Evolutionary conservation across 2,329 filamentous ascomycete species (phyloP).

Genomic region (Venturia asperata): DNA sequence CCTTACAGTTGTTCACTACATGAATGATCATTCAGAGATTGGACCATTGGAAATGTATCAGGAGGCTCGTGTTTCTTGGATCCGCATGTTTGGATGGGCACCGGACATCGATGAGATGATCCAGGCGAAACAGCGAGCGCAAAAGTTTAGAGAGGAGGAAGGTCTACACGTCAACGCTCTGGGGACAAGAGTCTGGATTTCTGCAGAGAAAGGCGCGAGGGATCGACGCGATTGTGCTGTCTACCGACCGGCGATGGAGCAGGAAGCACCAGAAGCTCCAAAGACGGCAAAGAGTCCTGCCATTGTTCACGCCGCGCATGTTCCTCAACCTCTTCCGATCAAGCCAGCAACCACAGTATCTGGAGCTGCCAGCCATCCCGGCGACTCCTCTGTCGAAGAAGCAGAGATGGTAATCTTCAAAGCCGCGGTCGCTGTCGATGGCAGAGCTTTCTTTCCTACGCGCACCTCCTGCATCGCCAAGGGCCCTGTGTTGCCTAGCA

Average conservation of each 20-base stretch:
- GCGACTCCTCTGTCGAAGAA: not conserved
- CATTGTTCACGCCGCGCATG: not conserved
- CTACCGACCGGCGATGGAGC: not conserved
- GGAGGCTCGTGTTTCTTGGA: constrained; percentile 3
- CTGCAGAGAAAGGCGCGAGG: not conserved
- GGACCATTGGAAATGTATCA: not conserved
- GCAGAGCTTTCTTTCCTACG: not conserved
- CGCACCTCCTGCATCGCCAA: not conserved
- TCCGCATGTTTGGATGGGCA: constrained; percentile 9
- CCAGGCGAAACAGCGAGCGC: not conserved
- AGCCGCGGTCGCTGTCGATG: not conserved
- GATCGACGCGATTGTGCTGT: constrained; percentile 11
- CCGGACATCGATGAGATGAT: not conserved
- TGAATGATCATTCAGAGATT: constrained; percentile 1
- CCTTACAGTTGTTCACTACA: constrained; percentile 9
- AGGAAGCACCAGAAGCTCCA: not conserved
- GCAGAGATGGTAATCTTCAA: not conserved
- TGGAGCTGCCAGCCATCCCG: not conserved
- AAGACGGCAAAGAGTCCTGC: not conserved
- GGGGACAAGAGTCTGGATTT: not conserved
- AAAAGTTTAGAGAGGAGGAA: not conserved
- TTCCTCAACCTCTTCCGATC: not conserved
- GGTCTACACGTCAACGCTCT: not conserved
- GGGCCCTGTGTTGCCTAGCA: not conserved
- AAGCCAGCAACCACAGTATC: not conserved